Evolutionary conservation across 306 rosid genomes (phyloP).

Genomic region (Vicia sativa): DNA sequence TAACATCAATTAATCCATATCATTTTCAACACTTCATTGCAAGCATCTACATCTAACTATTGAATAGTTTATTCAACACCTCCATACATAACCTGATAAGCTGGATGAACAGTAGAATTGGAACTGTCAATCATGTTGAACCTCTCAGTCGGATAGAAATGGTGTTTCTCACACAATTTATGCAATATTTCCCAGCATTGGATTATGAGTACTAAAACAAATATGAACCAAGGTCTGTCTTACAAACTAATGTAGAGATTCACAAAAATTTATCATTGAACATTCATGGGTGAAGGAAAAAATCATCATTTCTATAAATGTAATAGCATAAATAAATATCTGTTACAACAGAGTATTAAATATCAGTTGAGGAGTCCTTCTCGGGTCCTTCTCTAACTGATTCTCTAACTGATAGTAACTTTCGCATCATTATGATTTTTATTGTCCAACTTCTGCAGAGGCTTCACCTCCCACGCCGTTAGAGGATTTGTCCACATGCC

Average conservation of each 20-base stretch:
- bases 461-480: constrained; percentile 38
- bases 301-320: constrained; percentile 11
- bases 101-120: neutral
- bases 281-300: constrained; percentile 15
- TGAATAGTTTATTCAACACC: too few species aligned
- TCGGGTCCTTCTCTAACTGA: too few species aligned
- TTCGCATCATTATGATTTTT: constrained; percentile 23
- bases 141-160: neutral
- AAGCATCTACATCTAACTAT: too few species aligned
- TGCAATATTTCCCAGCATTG: neutral
- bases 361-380: constrained; percentile 26
- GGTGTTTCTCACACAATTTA: neutral
- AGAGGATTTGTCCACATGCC: constrained; percentile 36
- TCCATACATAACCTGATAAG: too few species aligned
- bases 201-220: constrained; percentile 10
- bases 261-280: constrained; percentile 1
- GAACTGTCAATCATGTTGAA: neutral
- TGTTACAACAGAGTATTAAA: constrained; percentile 30
- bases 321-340: constrained; percentile 20
- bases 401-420: constrained; percentile 35
- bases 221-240: constrained; percentile 3
- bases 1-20: too few species aligned
- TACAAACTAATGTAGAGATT: neutral
- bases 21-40: too few species aligned
- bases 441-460: constrained; percentile 40